Evolutionary conservation across 371 early-diverging fungal genomes (phyloP).

Genomic region (Mucor irregularis): DNA sequence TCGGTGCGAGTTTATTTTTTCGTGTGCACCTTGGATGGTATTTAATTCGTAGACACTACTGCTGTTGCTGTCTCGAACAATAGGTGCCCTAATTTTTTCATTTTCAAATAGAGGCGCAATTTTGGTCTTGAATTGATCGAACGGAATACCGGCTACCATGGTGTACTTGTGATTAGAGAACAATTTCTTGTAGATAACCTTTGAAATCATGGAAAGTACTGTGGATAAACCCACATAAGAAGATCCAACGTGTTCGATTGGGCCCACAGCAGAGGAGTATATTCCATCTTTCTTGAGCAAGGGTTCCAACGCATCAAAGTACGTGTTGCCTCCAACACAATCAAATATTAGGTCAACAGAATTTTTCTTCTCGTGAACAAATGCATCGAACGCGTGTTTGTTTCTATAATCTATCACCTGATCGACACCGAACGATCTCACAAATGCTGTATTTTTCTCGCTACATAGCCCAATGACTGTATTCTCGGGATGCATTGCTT

Average conservation of each 20-base stretch:
- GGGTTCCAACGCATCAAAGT: conserved; percentile 26
- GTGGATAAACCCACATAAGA: not conserved
- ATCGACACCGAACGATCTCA: conserved; percentile 55
- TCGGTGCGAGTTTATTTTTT: conserved; percentile 33
- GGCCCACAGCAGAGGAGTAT: conserved; percentile 41
- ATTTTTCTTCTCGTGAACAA: conserved; percentile 1
- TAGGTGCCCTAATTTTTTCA: not conserved
- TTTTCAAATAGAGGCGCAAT: conserved; percentile 1
- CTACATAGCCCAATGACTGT: conserved; percentile 61
- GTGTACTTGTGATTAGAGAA: not conserved
- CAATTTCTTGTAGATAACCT: not conserved
- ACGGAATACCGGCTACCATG: not conserved
- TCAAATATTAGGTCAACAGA: conserved; percentile 46
- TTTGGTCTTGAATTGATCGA: not conserved
- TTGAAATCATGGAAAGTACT: not conserved
- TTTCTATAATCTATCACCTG: conserved; percentile 56
- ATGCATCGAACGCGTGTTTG: conserved; percentile 20
- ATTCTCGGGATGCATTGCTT: conserved; percentile 38
- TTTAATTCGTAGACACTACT: conserved; percentile 33
- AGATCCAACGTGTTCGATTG: conserved; percentile 6
- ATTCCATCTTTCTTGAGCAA: conserved; percentile 29
- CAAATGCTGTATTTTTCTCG: conserved; percentile 44
- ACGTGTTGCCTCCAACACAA: conserved; percentile 48
- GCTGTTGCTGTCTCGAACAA: not conserved
- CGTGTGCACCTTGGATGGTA: conserved; percentile 41